Evolutionary conservation across 306 rosid genomes (phyloP).

Genomic region (Inga leiocalycina): DNA sequence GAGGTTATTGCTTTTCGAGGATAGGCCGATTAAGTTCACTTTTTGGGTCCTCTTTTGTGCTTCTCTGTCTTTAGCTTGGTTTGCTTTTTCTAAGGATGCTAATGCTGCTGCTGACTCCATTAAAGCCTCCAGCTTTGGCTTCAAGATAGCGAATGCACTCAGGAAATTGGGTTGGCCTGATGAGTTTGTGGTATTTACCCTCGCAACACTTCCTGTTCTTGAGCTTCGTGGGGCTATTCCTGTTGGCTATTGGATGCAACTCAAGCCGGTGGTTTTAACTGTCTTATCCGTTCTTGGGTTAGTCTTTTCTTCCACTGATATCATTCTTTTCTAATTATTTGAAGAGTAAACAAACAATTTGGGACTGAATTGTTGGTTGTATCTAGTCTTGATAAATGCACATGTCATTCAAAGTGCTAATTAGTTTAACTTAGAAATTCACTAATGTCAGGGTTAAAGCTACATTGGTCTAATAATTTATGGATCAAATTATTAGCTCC

Average conservation of each 20-base stretch:
- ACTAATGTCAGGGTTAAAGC: not conserved
- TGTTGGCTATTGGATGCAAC: slow-evolving; percentile 94
- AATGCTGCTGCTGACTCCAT: slow-evolving; percentile 85
- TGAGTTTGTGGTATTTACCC: slow-evolving; percentile 81
- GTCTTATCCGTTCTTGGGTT: slow-evolving; percentile 77
- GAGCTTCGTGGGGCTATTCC: slow-evolving; percentile 99
- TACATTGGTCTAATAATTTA: not conserved
- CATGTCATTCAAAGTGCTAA: not conserved
- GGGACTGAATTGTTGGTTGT: not conserved
- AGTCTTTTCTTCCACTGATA: slow-evolving; percentile 29
- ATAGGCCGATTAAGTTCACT: slow-evolving; percentile 58
- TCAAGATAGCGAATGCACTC: slow-evolving; percentile 67
- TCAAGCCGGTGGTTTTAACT: slow-evolving; percentile 63
- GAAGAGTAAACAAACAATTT: not conserved
- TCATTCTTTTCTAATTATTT: not conserved
- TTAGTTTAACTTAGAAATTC: not conserved
- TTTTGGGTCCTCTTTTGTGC: slow-evolving; percentile 83
- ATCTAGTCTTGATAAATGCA: not conserved
- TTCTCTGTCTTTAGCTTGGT: slow-evolving; percentile 78
- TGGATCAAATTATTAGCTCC: not conserved
- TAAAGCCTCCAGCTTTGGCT: slow-evolving; percentile 81
- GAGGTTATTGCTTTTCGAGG: slow-evolving; percentile 43
- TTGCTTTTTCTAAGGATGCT: slow-evolving; percentile 82
- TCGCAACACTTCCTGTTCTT: slow-evolving; percentile 87
- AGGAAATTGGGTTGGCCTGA: slow-evolving; percentile 75